These are phyloP conservation scores for Lipomyces sp. DNA, from an alignment of 805 yeast species.

Conservation along the genomic window DNA sequence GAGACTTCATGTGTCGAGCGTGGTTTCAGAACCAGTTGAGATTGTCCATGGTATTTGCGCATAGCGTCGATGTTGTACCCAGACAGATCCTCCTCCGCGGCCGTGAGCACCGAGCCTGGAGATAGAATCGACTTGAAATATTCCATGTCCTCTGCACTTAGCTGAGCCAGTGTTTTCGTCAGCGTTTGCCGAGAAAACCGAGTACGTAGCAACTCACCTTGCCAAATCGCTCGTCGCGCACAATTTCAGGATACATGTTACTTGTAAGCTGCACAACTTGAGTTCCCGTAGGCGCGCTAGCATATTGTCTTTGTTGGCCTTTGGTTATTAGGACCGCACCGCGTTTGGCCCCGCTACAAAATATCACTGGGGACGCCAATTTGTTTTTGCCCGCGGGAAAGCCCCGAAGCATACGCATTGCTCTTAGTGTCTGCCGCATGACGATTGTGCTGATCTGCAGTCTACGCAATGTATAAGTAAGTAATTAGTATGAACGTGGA, in stretches of 20 bases:
- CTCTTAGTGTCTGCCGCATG: neutral
- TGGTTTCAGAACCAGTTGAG: slow-evolving; percentile 80
- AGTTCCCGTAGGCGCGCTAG: slow-evolving; percentile 1
- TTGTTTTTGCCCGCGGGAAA: neutral
- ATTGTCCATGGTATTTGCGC: slow-evolving; percentile 90
- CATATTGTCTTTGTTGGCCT: neutral
- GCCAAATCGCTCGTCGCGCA: slow-evolving; percentile 38
- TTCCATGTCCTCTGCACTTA: slow-evolving; percentile 55
- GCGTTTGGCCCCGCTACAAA: neutral
- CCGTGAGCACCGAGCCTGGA: slow-evolving; percentile 55
- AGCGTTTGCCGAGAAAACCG: neutral
- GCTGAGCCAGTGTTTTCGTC: neutral
- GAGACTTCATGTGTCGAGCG: slow-evolving; percentile 78
- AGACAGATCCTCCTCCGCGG: slow-evolving; percentile 61
- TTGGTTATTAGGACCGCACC: neutral
- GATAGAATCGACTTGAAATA: slow-evolving; percentile 66
- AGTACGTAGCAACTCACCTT: slow-evolving; percentile 9
- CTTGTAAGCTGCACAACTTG: slow-evolving; percentile 34
- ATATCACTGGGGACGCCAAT: neutral
- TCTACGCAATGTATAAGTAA: neutral
- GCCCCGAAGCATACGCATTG: neutral
- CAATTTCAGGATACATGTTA: slow-evolving; percentile 39
- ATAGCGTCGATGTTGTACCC: slow-evolving; percentile 90
- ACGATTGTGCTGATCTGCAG: neutral
- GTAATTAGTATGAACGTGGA: no score